Percentiles rank a stretch among this genome's conserved stretches.
Evolutionary conservation across 495 filamentous ascomycete species (phyloP).

Genomic region (Hypoxylon crocopeplum): DNA sequence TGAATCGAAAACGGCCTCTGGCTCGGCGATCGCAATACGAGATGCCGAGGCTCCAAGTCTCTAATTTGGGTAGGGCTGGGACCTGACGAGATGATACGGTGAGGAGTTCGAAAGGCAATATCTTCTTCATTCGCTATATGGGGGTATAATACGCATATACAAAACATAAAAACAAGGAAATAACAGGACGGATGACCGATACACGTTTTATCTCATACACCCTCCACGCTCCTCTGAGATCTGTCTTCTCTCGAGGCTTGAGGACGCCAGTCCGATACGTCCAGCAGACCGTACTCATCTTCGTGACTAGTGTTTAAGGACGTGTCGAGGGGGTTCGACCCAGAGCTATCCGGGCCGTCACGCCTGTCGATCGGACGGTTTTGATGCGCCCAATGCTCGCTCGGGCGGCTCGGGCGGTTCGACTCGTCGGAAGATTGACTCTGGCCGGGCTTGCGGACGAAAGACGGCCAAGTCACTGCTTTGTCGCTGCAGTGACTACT

Average conservation of each 20-base stretch:
- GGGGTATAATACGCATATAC: slow-evolving; percentile 23
- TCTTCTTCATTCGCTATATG: slow-evolving; percentile 13
- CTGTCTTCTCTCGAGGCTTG: slow-evolving; percentile 3
- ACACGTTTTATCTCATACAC: slow-evolving; percentile 16
- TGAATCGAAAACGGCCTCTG: not conserved
- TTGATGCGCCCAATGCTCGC: slow-evolving; percentile 1
- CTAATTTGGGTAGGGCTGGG: slow-evolving; percentile 20
- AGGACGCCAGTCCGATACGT: slow-evolving; percentile 7
- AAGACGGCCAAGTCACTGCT: slow-evolving; percentile 21
- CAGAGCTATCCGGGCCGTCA: slow-evolving; percentile 1
- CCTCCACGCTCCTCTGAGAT: slow-evolving; percentile 5
- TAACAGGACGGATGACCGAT: not conserved
- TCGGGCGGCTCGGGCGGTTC: slow-evolving; percentile 4
- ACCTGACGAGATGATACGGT: not conserved
- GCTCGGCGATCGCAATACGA: slow-evolving; percentile 7
- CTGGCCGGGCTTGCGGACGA: slow-evolving; percentile 17
- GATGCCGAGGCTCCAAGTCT: slow-evolving; percentile 1
- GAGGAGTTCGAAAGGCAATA: not conserved
- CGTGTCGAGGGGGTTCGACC: not conserved
- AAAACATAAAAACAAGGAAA: not conserved
- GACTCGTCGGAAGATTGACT: slow-evolving; percentile 18
- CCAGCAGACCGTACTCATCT: slow-evolving; percentile 18
- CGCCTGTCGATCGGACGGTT: not conserved
- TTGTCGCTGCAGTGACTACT: slow-evolving; percentile 1
- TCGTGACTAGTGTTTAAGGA: slow-evolving; percentile 12